phyloP scores from a whole-genome alignment of 305 asterid genomes.

The Fraxinus paxiana region DNA sequence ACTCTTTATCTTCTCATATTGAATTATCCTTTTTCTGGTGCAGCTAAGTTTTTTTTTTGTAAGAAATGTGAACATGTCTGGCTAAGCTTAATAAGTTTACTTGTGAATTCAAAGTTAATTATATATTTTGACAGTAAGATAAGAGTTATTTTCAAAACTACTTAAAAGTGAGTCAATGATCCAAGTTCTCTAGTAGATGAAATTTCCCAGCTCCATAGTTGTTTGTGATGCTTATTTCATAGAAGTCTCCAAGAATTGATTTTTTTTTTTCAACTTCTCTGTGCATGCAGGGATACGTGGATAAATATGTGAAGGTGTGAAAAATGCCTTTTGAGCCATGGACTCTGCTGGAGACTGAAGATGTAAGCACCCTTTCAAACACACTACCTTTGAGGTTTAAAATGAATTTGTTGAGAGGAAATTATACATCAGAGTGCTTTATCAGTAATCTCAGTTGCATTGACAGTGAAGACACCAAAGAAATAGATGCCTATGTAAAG shows the following conservation, averaged over 20 bases:
- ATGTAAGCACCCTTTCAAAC: conserved; percentile 10
- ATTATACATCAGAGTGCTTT: conserved; percentile 12
- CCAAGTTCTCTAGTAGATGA: background rate
- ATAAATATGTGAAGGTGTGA: conserved; percentile 78
- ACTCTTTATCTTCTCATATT: background rate
- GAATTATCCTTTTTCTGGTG: background rate
- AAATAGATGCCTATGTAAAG: conserved; percentile 21
- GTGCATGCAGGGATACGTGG: conserved; percentile 93
- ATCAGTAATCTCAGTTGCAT: conserved; percentile 12
- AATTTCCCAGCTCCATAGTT: background rate
- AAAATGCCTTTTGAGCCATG: conserved; percentile 14
- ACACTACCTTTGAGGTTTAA: conserved; percentile 12
- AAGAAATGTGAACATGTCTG: background rate
- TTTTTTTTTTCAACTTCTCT: background rate
- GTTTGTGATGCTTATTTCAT: background rate
- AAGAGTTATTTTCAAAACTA: background rate
- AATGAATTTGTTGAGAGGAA: conserved; percentile 8
- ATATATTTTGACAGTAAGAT: background rate
- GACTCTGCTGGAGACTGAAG: conserved; percentile 23
- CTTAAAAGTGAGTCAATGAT: background rate
- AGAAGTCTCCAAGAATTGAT: background rate
- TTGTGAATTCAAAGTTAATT: background rate
- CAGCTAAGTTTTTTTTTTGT: background rate
- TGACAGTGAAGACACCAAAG: conserved; percentile 8
- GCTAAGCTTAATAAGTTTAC: background rate